Evolutionary conservation across 371 early-diverging fungal genomes (phyloP), one percentile per base, ranked within the genome.

Genomic region (Entomophthora muscae): DNA sequence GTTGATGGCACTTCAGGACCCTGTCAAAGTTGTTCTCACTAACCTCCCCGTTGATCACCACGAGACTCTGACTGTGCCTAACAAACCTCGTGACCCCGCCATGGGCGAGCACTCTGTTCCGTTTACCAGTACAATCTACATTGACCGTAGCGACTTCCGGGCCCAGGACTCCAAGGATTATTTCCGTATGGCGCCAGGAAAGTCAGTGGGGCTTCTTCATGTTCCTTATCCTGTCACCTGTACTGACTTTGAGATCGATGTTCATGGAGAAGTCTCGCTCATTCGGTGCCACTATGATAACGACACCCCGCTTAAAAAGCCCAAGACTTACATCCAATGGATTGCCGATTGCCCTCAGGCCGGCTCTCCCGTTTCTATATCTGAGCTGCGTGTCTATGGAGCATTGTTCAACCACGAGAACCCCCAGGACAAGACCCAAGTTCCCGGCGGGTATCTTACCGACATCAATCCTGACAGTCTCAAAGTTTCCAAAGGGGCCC

Each of bases 291-390:
- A 73, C 28, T 91, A 90, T 67, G 90, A 91, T 65, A 82, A 85
- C 67, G 79, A 76, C 23, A 70, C 73, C 26, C 81, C 74, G 24
- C 78, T 76, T 72, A 82, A 83, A 71, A 88, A 86, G 75, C 95
- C 98, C 65, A 96, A 94, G 84, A 89, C 98, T 0, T 96, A 85
- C 74, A 97, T 98, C 74, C 99, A 99, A 71, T 99, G 99, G 99
- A 81, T 99, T 22, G 90, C 89, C 27, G 84, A 90, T 65, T 83
- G 87, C 17, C 79, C 87, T 30, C 75, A 79, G 66, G 85, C 83
- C 66, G 76, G 81, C 31, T 92, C 93, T 2, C 93, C 96, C 28
- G 88, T 93, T 32, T 70, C 73, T 28, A 68, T 91, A 53, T 82
- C 85, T 63, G 91, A 95, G 73, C 76, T 93, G 29, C 79, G 95